These are phyloP conservation scores for Globisporangium takayamanum DNA, from an alignment of 352 stramenopile genomes.

Conservation along the genomic window DNA sequence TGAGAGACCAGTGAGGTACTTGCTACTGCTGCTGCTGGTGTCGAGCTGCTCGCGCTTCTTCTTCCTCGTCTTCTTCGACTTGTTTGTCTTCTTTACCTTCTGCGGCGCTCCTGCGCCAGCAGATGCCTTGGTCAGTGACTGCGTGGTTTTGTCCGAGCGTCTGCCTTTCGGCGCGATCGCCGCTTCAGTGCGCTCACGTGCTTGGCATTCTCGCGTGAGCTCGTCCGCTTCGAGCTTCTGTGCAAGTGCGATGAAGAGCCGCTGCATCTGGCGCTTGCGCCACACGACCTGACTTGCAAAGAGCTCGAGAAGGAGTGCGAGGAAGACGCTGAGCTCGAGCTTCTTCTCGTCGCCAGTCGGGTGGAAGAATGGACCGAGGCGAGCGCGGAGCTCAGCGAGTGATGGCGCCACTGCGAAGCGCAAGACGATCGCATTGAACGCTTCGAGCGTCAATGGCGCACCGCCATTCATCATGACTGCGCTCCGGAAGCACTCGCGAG, in stretches of 20 bases:
- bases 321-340: slow-evolving; percentile 38
- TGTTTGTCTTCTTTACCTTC: neutral
- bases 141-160: slow-evolving; percentile 2
- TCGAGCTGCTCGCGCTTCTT: slow-evolving; percentile 16
- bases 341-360: slow-evolving; percentile 53
- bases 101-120: no score
- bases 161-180: neutral
- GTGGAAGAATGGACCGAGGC: slow-evolving; percentile 42
- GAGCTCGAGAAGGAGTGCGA: slow-evolving; percentile 35
- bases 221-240: slow-evolving; percentile 19
- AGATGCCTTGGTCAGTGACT: neutral
- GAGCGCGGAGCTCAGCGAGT: slow-evolving; percentile 22
- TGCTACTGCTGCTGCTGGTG: slow-evolving; percentile 5
- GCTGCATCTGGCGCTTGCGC: slow-evolving; percentile 31
- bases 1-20: slow-evolving; percentile 38
- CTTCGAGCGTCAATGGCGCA: slow-evolving; percentile 37
- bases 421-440: slow-evolving; percentile 44
- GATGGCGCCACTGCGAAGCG: slow-evolving; percentile 27
- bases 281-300: slow-evolving; percentile 42
- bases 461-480: slow-evolving; percentile 27
- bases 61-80: slow-evolving; percentile 21
- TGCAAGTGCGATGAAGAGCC: slow-evolving; percentile 42
- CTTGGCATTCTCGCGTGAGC: slow-evolving; percentile 4
- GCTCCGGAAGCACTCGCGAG: slow-evolving; percentile 14
- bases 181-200: slow-evolving; percentile 11